Base-by-base conservation (phyloP, 169 alveolate genomes). In the Babesia ovis region DNA sequence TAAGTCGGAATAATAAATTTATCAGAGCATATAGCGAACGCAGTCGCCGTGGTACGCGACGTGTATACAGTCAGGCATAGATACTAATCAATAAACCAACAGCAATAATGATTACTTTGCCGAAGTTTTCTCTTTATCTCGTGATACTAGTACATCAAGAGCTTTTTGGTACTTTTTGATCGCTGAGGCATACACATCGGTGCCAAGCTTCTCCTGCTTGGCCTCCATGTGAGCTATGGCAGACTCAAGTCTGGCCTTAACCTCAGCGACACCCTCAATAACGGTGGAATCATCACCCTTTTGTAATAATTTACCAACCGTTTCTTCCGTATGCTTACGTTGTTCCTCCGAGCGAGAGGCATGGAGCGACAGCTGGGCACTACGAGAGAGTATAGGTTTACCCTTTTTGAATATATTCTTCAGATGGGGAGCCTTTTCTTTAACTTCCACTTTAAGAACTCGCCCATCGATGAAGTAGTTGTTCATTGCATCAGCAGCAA, bases 401-500 rank as follows among this genome's bases (percentile, higher is more conserved):
- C 74, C 74, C 50, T 64, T 64, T 62, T 58, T 66, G 68, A 77
- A 77, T 45, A 77, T 72, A n/a, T 68, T 41, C 34, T 42, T 27
- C 29, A 77, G 55, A n/a, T 46, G 16, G 23, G 43, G 57, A 9
- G 27, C 54, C 48, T 14, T 71, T 18, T 51, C 68, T 43, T 67
- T 67, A n/a, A 77, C 73, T 22, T 79, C 54, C 4, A 68, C 83
- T 45, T 71, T 68, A 35, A 79, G 71, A 27, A 45, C 69, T 4
- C 75, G 68, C 20, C 87, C 87, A 45, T 79, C 87, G 16, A 79
- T 79, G 50, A 79, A 41, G 61, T 79, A 79, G 56, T 79, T 79
- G 62, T 79, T 61, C 87, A 79, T 79, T 3, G 87, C 81, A 31
- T 70, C 87, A 6, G 87, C 87, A 20, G 87, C 84, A 53, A 79